Evolutionary conservation across 176 grass and related monocot species (phyloP), one percentile per base, ranked within the genome.

Genomic region (Triticum urartu): DNA sequence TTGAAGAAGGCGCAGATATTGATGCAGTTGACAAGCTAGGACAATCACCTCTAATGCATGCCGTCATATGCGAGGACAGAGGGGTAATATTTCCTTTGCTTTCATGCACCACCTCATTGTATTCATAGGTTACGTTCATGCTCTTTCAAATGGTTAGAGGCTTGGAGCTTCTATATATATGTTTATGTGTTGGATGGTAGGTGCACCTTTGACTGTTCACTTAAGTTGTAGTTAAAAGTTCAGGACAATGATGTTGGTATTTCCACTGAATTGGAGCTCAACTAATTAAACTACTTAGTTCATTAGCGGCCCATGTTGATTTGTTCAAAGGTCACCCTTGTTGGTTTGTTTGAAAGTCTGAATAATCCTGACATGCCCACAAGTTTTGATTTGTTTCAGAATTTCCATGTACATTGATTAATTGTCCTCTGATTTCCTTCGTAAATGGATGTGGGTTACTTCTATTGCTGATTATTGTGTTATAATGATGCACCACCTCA

Each of bases 1-100:
- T 99, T 35, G 97, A 99, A 90, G 97, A 99, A 96, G 97, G 94
- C n/a, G 94, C 97, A 18, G 92, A 94, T 38, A 43, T 99, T 59
- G 94, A 99, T 90, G 86, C 86, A 45, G 73, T 78, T 89, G 97
- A 99, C 72, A 91, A 78, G 83, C 84, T 72, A 56, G 92, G 92
- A 33, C 94, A 95, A 67, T 90, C 97, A 43, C 88, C 96, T 85
- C 85, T 98, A 21, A 94, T 92, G 84, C 84, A 96, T 87, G 92
- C 89, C 7, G 92, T 99, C 68, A 87, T 99, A 86, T 99, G 88
- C 60, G 75, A 96, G 65, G 77, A 96, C 68, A 90, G 90, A 84
- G 91, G 89, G 94, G 97, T 99, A 88, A 33, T 26, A 21, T 56
- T 74, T 74, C 79, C n/a, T 43, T 78, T 68, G 21, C 50, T 67